Percentiles rank a stretch among this genome's conserved stretches.
Conservation (phyloP, 495 filamentous ascomycete species). For the Aspergillus conjunctus region DNA sequence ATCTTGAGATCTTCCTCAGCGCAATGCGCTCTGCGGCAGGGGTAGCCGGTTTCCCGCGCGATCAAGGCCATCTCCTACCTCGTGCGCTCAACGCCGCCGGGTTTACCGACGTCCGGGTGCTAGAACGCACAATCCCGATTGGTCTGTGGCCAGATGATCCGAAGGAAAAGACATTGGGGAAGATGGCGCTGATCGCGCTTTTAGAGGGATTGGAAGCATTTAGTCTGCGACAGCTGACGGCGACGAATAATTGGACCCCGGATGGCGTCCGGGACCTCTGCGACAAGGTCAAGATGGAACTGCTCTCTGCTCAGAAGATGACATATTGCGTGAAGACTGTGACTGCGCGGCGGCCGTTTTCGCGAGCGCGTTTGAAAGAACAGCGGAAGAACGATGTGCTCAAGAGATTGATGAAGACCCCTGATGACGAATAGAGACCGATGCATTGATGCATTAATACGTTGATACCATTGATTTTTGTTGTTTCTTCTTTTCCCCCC, state of each 20-base stretch:
- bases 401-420: constrained; percentile 24
- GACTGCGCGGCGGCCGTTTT: constrained; percentile 56
- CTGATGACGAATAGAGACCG: constrained; percentile 14
- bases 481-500: constrained; percentile 4
- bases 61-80: constrained; percentile 56
- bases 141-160: constrained; percentile 57
- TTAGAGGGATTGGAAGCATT: constrained; percentile 67
- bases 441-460: not conserved
- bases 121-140: constrained; percentile 61
- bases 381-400: constrained; percentile 28
- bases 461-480: not conserved
- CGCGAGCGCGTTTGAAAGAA: constrained; percentile 29
- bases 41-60: constrained; percentile 41
- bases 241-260: constrained; percentile 56
- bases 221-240: constrained; percentile 62
- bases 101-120: constrained; percentile 61
- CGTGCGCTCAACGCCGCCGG: constrained; percentile 55
- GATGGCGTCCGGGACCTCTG: constrained; percentile 58
- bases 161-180: constrained; percentile 58
- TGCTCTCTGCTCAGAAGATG: constrained; percentile 47
- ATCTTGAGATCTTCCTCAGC: constrained; percentile 39
- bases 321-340: constrained; percentile 54
- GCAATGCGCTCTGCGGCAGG: constrained; percentile 42
- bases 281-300: constrained; percentile 53
- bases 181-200: constrained; percentile 64